Conservation (phyloP, 192 early-diverging fungal genomes). For the Oehlia diaphana region DNA sequence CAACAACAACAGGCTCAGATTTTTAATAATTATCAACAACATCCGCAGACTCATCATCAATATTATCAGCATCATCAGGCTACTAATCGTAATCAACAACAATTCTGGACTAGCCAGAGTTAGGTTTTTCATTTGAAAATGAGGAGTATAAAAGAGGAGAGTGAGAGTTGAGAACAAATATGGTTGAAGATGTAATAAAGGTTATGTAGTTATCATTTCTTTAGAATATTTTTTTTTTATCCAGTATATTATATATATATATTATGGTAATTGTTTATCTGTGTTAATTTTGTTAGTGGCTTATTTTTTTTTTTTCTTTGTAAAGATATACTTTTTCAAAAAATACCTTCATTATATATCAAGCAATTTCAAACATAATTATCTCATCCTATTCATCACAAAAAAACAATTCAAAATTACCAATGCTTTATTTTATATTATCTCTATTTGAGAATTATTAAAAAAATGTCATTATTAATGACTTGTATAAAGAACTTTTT, state of each 20-base stretch:
- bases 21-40: conserved; percentile 29
- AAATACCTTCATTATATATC: neutral
- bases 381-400: neutral
- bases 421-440: neutral
- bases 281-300: neutral
- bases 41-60: conserved; percentile 24
- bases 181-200: too few species aligned
- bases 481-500: neutral
- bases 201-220: neutral
- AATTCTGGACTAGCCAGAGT: conserved; percentile 29
- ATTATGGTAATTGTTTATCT: neutral
- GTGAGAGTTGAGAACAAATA: neutral
- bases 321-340: neutral
- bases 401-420: neutral
- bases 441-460: neutral
- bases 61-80: conserved; percentile 27
- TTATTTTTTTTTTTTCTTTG: neutral
- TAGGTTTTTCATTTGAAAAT: neutral
- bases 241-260: too few species aligned
- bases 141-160: neutral
- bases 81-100: conserved; percentile 21
- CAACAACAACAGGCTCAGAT: conserved; percentile 22
- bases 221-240: neutral
- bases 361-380: neutral
- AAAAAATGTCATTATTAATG: neutral